phyloP scores from a whole-genome alignment of 208 protist genomes.

The Wallacemonas rigidus region DNA sequence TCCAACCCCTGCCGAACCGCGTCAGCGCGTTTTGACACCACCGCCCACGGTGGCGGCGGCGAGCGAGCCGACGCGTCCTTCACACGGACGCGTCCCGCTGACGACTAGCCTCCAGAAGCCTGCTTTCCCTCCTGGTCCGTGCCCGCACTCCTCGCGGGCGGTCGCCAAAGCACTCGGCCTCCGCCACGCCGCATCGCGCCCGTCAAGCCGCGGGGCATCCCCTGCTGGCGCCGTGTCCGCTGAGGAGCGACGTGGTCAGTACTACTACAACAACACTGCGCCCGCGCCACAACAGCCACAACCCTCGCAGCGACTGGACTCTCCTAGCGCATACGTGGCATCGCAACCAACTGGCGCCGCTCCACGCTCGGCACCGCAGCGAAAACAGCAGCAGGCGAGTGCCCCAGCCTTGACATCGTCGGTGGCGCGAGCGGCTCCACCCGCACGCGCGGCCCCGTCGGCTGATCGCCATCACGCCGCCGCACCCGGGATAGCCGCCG shows the following conservation, averaged over 20 bases:
- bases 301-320: background rate
- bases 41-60: background rate
- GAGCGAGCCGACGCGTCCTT: background rate
- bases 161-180: conserved; percentile 20
- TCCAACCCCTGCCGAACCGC: conserved; percentile 6
- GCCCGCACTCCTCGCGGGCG: conserved; percentile 24
- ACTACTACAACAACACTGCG: background rate
- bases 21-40: background rate
- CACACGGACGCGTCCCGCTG: no score
- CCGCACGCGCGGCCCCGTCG: no score
- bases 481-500: background rate
- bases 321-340: no score
- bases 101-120: background rate
- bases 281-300: background rate
- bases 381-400: background rate
- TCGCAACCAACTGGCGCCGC: no score
- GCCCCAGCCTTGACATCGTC: no score
- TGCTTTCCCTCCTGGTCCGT: conserved; percentile 17
- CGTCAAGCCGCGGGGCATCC: background rate
- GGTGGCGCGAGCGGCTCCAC: no score
- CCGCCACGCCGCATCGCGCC: conserved; percentile 2
- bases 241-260: background rate
- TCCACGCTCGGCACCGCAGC: background rate
- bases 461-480: background rate
- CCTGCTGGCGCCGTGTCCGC: background rate